A percentile compares a stretch with the other conserved stretches of the same genome.
These are phyloP conservation scores for Draba incana DNA, from an alignment of 345 rosid species.

Conservation along the genomic window DNA sequence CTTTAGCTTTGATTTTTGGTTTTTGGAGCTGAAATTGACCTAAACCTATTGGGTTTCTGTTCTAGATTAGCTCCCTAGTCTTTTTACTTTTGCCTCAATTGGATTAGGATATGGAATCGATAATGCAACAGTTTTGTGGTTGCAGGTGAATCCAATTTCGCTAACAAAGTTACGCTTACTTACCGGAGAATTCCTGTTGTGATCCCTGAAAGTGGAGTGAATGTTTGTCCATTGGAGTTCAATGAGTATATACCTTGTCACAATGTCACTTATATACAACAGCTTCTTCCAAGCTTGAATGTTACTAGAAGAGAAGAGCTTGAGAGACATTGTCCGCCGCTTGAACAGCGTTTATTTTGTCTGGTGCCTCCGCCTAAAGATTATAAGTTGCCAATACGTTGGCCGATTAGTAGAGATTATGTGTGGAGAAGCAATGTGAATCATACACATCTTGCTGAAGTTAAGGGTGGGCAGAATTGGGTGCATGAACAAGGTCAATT, in stretches of 20 bases:
- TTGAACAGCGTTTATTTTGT: constrained; percentile 77
- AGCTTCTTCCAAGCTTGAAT: constrained; percentile 64
- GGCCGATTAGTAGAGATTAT: constrained; percentile 91
- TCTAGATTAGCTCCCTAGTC: constrained; percentile 14
- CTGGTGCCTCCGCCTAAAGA: constrained; percentile 88
- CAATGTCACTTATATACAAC: constrained; percentile 61
- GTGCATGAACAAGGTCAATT: constrained; percentile 77
- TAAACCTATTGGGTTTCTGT: not conserved
- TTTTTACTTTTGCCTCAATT: not conserved
- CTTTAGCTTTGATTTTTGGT: not conserved
- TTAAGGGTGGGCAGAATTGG: constrained; percentile 98
- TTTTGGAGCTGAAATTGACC: not conserved
- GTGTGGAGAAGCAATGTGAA: constrained; percentile 97
- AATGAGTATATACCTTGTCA: constrained; percentile 96
- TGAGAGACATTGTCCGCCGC: constrained; percentile 97
- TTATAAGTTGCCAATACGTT: constrained; percentile 83
- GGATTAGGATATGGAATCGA: constrained; percentile 8
- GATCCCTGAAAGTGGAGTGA: constrained; percentile 63
- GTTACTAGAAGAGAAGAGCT: constrained; percentile 82
- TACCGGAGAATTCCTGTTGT: constrained; percentile 58
- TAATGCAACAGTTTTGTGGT: constrained; percentile 22
- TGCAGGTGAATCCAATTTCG: constrained; percentile 55
- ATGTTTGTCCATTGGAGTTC: constrained; percentile 73
- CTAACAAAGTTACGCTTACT: constrained; percentile 56
- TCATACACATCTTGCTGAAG: constrained; percentile 93